Base-by-base conservation (phyloP, 148 eudicot species). In the Cornus florida region DNA sequence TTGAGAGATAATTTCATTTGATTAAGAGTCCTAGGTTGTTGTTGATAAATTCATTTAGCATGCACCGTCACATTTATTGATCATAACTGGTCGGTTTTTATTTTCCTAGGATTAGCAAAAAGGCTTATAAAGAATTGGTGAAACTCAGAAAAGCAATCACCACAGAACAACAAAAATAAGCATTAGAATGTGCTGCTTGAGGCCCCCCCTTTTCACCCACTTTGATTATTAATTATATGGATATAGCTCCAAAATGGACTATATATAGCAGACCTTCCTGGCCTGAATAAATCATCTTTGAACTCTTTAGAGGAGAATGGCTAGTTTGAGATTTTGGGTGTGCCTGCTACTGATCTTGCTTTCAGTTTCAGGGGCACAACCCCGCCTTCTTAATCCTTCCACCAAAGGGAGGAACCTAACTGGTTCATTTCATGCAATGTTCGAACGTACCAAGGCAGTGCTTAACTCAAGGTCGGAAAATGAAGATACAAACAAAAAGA, bases 351-450 rank as follows among this genome's bases (percentile, higher is more conserved):
- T 75, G 68, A 32, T 75, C 67, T 70, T 75, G 71, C 38, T 75
- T 75, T 6, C 75, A 64, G 60, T 69, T 70, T 50, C 79, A 12
- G 50, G 43, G 7, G 64, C 65, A 13, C 71, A 81, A 81, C 64
- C 79, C 22, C 75, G 79, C 64, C 71, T 65, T 64, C 79, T 75
- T 46, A n/a, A 11, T 32, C 72, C 82, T 14, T 31, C 17, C 50
- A 0, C 22, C 1, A 24, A 69, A 19, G 24, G 43, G 39, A 80
- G 31, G 38, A 69, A 69, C 69, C 19, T 79, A 17, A 56, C 80
- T 11, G 59, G 53, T 67, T 28, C 73, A n/a, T 80, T 80, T 39
- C 57, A 53, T 67, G 69, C 78, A 71, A 80, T 80, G 73, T 74
- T 80, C 69, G 39, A 67, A 74, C 31, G 48, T 65, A 31, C 32